Conservation (phyloP, 1,284 basidiomycete species). For the Cutaneotrichosporon sp. region DNA sequence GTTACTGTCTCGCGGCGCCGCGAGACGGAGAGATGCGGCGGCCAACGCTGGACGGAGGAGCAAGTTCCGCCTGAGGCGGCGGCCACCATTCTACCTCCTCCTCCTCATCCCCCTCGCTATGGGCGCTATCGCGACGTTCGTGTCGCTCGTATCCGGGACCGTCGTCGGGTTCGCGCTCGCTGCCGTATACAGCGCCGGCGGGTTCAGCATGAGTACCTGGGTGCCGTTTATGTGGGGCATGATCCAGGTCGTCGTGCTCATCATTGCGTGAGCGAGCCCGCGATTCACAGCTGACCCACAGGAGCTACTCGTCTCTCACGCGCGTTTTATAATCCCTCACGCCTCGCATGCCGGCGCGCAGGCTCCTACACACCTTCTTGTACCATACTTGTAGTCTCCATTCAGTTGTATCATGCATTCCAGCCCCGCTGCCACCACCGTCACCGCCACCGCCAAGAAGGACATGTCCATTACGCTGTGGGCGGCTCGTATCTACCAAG, state of each 20-base stretch:
- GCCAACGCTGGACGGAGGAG: background rate
- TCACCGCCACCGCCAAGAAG: too few species aligned
- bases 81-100: constrained; percentile 45
- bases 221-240: constrained; percentile 75
- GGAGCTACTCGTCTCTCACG: constrained; percentile 48
- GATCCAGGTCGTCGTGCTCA: constrained; percentile 66
- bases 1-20: constrained; percentile 56
- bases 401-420: constrained; percentile 7
- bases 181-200: constrained; percentile 67
- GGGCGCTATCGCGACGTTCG: constrained; percentile 59
- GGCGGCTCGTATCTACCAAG: too few species aligned
- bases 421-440: background rate
- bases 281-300: constrained; percentile 6
- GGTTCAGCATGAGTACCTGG: constrained; percentile 83
- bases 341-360: background rate
- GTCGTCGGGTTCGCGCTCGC: constrained; percentile 70
- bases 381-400: background rate
- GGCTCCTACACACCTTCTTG: background rate
- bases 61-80: constrained; percentile 22
- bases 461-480: too few species aligned
- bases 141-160: constrained; percentile 68
- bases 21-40: background rate
- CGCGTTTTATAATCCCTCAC: constrained; percentile 33
- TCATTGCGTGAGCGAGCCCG: constrained; percentile 56
- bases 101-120: constrained; percentile 38